Evolutionary conservation across 192 early-diverging fungal genomes (phyloP), one percentile per base, ranked within the genome.

Genomic region (Rhizoclosmatium sp.): DNA sequence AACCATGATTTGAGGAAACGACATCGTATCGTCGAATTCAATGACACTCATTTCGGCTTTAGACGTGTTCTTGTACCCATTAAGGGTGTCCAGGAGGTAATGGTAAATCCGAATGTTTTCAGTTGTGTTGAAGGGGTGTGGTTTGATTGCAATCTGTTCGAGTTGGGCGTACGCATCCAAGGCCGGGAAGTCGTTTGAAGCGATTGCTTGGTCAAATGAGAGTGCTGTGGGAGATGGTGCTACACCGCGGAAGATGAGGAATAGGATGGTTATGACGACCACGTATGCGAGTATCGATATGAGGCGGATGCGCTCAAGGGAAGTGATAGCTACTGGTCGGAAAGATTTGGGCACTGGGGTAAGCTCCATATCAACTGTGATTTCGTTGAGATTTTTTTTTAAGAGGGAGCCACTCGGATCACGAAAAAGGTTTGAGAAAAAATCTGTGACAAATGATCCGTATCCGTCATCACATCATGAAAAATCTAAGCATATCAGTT

Each of bases 51-150:
- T 56, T 9, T 9, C 10, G 19, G 19, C 54, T 9, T 14, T n/a
- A n/a, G 54, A 9, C 9, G 54, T 56, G 54, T n/a, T 56, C 54
- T 56, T 56, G 54, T 56, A 56, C 54, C 19, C 54, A n/a, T 56
- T 56, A n/a, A 56, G 19, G 54, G 54, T 56, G 54, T 56, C 54
- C 10, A 56, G 54, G 1, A 56, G 54, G 54, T 56, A 56, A n/a
- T 56, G 54, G 54, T 56, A 56, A n/a, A 56, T 56, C 10, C 54
- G 54, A 9, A 56, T 56, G 54, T 56, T 56, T 56, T 56, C 54
- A 9, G 9, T n/a, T n/a, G 54, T 56, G 54, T 56, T 56, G 54
- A 56, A 14, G 10, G 10, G 9, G 54, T 56, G 54, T n/a, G 54
- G 54, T 9, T 14, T 56, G 10, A 14, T 9, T n/a, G 54, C 54